Evolutionary conservation across 192 early-diverging fungal genomes (phyloP), one percentile per base, ranked within the genome.

Genomic region (Rhizophagus sp.): DNA sequence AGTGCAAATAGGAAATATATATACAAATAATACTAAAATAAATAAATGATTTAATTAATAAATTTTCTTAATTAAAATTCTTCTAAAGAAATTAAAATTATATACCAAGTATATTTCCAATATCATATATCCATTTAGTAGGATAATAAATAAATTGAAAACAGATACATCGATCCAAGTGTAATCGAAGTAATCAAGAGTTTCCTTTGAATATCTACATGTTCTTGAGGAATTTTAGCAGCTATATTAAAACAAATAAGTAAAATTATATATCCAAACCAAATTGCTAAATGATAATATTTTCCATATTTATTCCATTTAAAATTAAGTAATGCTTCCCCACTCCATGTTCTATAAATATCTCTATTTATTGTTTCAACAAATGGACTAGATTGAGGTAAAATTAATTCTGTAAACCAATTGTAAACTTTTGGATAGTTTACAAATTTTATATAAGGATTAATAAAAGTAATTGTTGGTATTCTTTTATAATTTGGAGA

Each of bases 271-370:
- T 10, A 71, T 12, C 1, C 19, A 15, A 8, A 1, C 36, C 69
- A 71, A 71, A 39, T 47, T 1, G 19, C 5, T 17, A 6, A 9
- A 39, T 71, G 47, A 22, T 71, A 71, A 36, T 71, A 36, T 44
- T 9, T n/a, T 27, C 69, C 69, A 71, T 10, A 71, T 24, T 41
- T 17, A 44, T 47, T 22, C 69, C 69, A 71, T 71, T 71, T 71
- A 47, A 71, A 71, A 47, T 39, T 71, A 44, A 71, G 1, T n/a
- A 71, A 19, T 71, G 69, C 39, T 71, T 71, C 69, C 3, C 69
- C 69, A 71, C 36, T 47, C 34, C 33, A 71, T 5, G 33, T 39
- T 71, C 11, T 39, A 71, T 44, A 71, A 5, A 71, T 34, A n/a
- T 36, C 17, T 19, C 9, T 17, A 44, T 19, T 15, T 17, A n/a